These are phyloP conservation scores for Erucastrum elatum DNA, from an alignment of 345 rosid species.

Conservation along the genomic window DNA sequence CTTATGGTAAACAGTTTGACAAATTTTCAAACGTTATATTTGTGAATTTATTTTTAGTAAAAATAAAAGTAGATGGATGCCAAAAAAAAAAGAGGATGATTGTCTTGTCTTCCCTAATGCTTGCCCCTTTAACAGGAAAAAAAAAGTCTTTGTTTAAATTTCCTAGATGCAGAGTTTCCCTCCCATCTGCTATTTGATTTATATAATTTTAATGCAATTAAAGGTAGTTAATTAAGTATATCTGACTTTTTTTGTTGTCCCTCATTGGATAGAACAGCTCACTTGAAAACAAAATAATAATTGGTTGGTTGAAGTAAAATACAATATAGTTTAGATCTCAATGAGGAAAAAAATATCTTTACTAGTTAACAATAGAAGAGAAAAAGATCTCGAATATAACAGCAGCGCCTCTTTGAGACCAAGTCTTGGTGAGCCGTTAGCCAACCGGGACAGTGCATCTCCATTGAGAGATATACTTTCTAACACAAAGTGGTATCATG, in stretches of 20 bases:
- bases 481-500: neutral
- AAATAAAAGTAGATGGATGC: neutral
- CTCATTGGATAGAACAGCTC: neutral
- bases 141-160: neutral
- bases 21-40: neutral
- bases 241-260: conserved; percentile 3
- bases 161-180: neutral
- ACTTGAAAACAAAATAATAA: conserved; percentile 14
- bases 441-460: conserved; percentile 4
- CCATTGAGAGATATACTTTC: neutral
- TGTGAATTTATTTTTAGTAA: neutral
- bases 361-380: conserved; percentile 12
- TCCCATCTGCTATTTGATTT: conserved; percentile 12
- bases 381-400: conserved; percentile 33
- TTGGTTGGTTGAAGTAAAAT: conserved; percentile 16
- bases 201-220: neutral
- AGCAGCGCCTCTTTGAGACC: conserved; percentile 32
- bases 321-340: conserved; percentile 9
- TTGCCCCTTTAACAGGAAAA: neutral
- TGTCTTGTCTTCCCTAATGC: neutral
- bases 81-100: too few relatives aligned
- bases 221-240: neutral
- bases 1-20: neutral
- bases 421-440: conserved; percentile 27
- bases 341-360: conserved; percentile 14